A percentile compares a stretch with the other conserved stretches of the same genome.
phyloP scores from a whole-genome alignment of 2,329 filamentous ascomycete genomes.

The Huntiella omanensis region DNA sequence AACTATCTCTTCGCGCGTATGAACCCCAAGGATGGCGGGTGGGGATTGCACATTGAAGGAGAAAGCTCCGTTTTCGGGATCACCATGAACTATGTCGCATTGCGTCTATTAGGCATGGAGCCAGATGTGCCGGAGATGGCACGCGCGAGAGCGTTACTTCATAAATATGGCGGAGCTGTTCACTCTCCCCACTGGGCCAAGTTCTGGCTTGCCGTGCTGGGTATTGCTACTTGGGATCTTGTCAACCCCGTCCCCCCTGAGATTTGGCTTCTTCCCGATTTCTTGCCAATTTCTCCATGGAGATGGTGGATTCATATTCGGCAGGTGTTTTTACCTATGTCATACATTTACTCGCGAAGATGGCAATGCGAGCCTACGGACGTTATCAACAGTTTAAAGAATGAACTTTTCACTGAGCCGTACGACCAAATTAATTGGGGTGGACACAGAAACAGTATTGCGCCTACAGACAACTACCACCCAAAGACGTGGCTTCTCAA shows the following conservation, averaged over 20 bases:
- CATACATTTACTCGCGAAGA: conserved; percentile 67
- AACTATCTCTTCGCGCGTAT: conserved; percentile 80
- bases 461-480: conserved; percentile 69
- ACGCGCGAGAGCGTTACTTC: conserved; percentile 64
- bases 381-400: conserved; percentile 49
- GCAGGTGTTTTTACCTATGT: conserved; percentile 89
- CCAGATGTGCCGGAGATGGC: conserved; percentile 71
- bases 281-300: conserved; percentile 79
- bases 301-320: conserved; percentile 97
- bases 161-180: conserved; percentile 69
- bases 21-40: conserved; percentile 77
- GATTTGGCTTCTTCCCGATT: conserved; percentile 81
- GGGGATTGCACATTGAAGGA: conserved; percentile 89
- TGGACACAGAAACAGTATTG: conserved; percentile 64
- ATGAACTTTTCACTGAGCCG: conserved; percentile 68
- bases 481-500: conserved; percentile 78
- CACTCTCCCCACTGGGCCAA: conserved; percentile 91
- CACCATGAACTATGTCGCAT: conserved; percentile 62
- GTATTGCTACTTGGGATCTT: conserved; percentile 71
- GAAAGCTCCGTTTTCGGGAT: conserved; percentile 87
- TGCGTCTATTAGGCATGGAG: conserved; percentile 67
- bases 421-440: conserved; percentile 64
- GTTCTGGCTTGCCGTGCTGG: conserved; percentile 77
- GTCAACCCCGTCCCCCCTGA: conserved; percentile 91
- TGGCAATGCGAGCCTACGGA: conserved; percentile 63